Evolutionary conservation across 768 basidiomycete species (phyloP).

Genomic region (Lyophyllum semitale): DNA sequence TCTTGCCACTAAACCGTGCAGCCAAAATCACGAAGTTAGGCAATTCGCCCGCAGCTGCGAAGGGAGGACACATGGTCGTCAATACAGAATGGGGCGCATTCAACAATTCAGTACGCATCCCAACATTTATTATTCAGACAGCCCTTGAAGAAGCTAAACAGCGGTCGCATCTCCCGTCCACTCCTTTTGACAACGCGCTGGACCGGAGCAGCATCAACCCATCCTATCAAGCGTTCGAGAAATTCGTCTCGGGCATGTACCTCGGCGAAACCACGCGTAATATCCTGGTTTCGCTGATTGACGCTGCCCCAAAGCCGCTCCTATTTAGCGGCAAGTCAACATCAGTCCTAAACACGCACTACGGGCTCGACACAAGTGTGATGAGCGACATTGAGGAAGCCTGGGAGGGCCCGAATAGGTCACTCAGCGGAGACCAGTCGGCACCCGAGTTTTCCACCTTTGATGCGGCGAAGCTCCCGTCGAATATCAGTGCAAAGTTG

Average conservation of each 20-base stretch:
- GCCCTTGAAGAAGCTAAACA: constrained; percentile 27
- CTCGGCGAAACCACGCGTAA: constrained; percentile 92
- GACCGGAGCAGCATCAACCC: constrained; percentile 97
- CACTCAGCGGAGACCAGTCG: constrained; percentile 25
- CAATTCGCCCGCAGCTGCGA: constrained; percentile 55
- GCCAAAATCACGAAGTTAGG: constrained; percentile 84
- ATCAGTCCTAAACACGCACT: constrained; percentile 77
- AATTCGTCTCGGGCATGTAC: constrained; percentile 99
- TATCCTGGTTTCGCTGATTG: constrained; percentile 79
- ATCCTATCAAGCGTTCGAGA: constrained; percentile 91
- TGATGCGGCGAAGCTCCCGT: constrained; percentile 31
- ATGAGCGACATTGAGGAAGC: constrained; percentile 83
- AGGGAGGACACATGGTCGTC: constrained; percentile 85
- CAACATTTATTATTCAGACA: background rate
- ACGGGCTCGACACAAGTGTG: constrained; percentile 93
- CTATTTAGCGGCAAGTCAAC: constrained; percentile 85
- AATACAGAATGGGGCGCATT: constrained; percentile 99
- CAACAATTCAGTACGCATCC: constrained; percentile 79
- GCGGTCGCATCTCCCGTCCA: constrained; percentile 83
- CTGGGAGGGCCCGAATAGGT: constrained; percentile 52
- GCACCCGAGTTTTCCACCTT: constrained; percentile 40
- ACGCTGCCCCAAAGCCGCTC: constrained; percentile 67
- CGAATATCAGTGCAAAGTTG: constrained; percentile 38
- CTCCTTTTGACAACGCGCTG: constrained; percentile 87
- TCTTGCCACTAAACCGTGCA: constrained; percentile 13